Evolutionary conservation across 2,329 filamentous ascomycete species (phyloP).

Genomic region (Epichloe elymi): DNA sequence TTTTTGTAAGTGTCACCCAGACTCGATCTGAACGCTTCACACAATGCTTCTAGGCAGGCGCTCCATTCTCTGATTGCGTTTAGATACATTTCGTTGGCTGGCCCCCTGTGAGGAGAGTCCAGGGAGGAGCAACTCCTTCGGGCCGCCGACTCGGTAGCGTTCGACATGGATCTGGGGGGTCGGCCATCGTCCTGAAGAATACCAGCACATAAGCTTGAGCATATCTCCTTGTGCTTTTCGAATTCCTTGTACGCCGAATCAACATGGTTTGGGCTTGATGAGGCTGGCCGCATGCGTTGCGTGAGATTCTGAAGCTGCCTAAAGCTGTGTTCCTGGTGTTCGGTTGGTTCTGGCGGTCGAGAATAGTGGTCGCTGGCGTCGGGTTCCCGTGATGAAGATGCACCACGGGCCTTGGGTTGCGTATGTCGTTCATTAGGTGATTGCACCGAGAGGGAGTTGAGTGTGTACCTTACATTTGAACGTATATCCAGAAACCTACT

Average conservation of each 20-base stretch:
- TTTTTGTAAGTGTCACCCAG: constrained; percentile 31
- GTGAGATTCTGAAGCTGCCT: constrained; percentile 23
- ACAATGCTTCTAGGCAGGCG: constrained; percentile 26
- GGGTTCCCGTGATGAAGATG: constrained; percentile 7
- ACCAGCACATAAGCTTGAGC: constrained; percentile 25
- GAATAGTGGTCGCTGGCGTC: constrained; percentile 16
- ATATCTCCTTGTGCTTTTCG: constrained; percentile 26
- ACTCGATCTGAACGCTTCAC: constrained; percentile 27
- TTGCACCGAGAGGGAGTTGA: neutral
- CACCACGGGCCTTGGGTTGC: neutral
- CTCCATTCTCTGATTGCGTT: constrained; percentile 32
- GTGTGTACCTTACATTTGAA: neutral
- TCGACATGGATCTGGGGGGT: constrained; percentile 11
- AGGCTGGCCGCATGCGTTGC: constrained; percentile 22
- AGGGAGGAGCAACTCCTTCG: constrained; percentile 16
- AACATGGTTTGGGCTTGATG: constrained; percentile 22
- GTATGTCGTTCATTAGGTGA: neutral
- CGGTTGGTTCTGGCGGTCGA: constrained; percentile 14
- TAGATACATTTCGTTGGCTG: constrained; percentile 20
- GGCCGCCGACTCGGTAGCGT: constrained; percentile 11
- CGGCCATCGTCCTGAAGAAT: constrained; percentile 28
- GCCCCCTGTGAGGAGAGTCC: constrained; percentile 17
- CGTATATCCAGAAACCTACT: neutral
- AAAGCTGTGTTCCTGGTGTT: constrained; percentile 19
- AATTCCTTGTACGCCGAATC: constrained; percentile 33